Percentiles rank a stretch among this genome's conserved stretches.
phyloP scores from a whole-genome alignment of 2,329 filamentous ascomycete genomes.

The Stagonosporopsis rhizophila region DNA sequence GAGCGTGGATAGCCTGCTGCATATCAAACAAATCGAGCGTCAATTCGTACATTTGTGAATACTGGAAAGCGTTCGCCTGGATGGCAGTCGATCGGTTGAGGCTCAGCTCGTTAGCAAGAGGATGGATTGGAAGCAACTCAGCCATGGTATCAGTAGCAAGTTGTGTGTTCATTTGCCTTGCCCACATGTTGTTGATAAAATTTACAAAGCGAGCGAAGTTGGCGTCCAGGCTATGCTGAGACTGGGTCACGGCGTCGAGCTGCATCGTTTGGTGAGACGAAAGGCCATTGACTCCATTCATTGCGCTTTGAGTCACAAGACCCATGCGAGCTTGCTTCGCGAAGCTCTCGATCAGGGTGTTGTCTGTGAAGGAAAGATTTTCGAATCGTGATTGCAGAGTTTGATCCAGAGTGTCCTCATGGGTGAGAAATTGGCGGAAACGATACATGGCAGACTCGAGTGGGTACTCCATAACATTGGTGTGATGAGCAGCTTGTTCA shows the following conservation, averaged over 20 bases:
- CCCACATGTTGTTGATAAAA: constrained; percentile 40
- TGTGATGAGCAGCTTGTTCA: constrained; percentile 4
- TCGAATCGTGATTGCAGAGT: constrained; percentile 40
- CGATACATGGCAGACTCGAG: constrained; percentile 51
- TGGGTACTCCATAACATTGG: constrained; percentile 33
- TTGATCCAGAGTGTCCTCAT: constrained; percentile 12
- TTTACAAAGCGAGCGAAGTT: constrained; percentile 35
- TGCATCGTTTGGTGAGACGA: not conserved
- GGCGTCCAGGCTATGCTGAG: constrained; percentile 3
- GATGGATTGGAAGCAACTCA: constrained; percentile 51
- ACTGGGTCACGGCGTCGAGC: not conserved
- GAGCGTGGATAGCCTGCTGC: constrained; percentile 34
- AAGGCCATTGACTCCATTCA: constrained; percentile 5
- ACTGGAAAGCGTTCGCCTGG: constrained; percentile 20
- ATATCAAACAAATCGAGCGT: constrained; percentile 42
- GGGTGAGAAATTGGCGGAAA: constrained; percentile 41
- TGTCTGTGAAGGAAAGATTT: constrained; percentile 47
- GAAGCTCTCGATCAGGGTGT: constrained; percentile 37
- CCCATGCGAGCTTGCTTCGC: constrained; percentile 34
- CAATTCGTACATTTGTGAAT: constrained; percentile 39
- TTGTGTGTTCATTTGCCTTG: constrained; percentile 17
- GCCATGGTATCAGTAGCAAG: constrained; percentile 8
- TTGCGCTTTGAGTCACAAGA: constrained; percentile 11
- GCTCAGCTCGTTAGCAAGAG: constrained; percentile 55
- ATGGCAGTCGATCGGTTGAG: constrained; percentile 34